Conservation (phyloP, 345 rosid species). For the Salix arbutifolia region DNA sequence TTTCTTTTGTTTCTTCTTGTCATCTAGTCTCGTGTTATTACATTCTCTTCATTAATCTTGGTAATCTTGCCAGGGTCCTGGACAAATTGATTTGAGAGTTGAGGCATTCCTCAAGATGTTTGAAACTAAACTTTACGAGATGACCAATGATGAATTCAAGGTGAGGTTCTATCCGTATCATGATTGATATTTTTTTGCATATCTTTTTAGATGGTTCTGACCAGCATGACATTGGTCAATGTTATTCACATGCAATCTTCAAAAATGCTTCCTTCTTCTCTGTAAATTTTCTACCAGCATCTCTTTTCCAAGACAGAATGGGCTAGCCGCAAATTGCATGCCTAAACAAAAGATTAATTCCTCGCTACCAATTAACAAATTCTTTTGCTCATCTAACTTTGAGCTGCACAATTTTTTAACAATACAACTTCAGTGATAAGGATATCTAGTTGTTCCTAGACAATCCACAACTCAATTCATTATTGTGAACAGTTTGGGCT, state of each 20-base stretch:
- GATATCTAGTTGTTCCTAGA: background rate
- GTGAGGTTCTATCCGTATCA: conserved; percentile 31
- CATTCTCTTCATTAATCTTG: background rate
- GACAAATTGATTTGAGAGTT: conserved; percentile 72
- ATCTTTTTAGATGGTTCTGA: background rate
- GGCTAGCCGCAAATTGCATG: too few relatives aligned
- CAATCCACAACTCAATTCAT: background rate
- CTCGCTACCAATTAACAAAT: too few relatives aligned
- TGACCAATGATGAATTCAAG: conserved; percentile 77
- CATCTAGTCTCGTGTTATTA: background rate
- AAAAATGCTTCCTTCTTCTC: too few relatives aligned
- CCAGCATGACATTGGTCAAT: background rate
- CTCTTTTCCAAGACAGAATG: too few relatives aligned
- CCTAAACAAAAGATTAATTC: too few relatives aligned
- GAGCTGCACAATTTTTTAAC: too few relatives aligned
- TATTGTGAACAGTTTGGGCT: background rate
- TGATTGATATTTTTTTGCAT: background rate
- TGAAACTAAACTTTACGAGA: conserved; percentile 59
- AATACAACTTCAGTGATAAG: too few relatives aligned
- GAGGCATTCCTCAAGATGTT: conserved; percentile 66
- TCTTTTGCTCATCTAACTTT: too few relatives aligned
- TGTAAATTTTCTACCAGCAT: too few relatives aligned
- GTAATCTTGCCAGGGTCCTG: conserved; percentile 53
- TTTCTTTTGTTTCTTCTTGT: background rate
- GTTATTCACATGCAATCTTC: too few relatives aligned